phyloP scores from a whole-genome alignment of 2,329 filamentous ascomycete genomes.

The Bipolaris cookei region DNA sequence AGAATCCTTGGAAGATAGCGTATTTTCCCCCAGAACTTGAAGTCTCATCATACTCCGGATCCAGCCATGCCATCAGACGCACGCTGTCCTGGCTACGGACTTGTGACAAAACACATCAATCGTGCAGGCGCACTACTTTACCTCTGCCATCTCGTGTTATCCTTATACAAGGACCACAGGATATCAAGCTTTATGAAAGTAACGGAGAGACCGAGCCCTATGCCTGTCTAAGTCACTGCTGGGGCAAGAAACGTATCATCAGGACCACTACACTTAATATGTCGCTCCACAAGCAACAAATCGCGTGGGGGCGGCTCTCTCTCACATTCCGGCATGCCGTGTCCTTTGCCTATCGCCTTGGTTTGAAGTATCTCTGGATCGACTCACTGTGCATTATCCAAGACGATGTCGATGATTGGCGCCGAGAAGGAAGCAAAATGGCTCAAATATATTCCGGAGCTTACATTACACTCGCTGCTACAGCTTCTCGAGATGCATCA shows the following conservation, averaged over 20 bases:
- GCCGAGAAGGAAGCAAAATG: slow-evolving; percentile 25
- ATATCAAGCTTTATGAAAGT: slow-evolving; percentile 1
- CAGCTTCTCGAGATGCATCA: neutral
- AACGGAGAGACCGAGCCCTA: neutral
- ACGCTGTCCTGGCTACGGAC: neutral
- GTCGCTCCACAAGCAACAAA: neutral
- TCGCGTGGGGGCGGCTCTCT: slow-evolving; percentile 13
- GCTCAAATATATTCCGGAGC: slow-evolving; percentile 22
- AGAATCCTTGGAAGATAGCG: slow-evolving; percentile 1
- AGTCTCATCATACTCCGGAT: neutral
- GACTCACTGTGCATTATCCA: slow-evolving; percentile 27
- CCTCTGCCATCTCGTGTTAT: slow-evolving; percentile 7
- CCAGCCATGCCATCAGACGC: neutral
- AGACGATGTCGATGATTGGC: slow-evolving; percentile 23
- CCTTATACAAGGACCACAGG: neutral
- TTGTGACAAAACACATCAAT: neutral
- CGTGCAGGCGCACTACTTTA: neutral
- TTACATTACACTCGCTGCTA: slow-evolving; percentile 17
- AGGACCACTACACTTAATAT: neutral
- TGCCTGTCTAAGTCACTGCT: slow-evolving; percentile 13
- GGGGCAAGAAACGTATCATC: neutral
- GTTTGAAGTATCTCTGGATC: slow-evolving; percentile 27
- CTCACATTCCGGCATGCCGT: slow-evolving; percentile 23
- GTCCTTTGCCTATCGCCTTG: slow-evolving; percentile 13
- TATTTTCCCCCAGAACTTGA: neutral